A percentile compares a stretch with the other conserved stretches of the same genome.
These are phyloP conservation scores for Lachnellula cervina DNA, from an alignment of 2,329 filamentous ascomycete genomes.

Conservation along the genomic window DNA sequence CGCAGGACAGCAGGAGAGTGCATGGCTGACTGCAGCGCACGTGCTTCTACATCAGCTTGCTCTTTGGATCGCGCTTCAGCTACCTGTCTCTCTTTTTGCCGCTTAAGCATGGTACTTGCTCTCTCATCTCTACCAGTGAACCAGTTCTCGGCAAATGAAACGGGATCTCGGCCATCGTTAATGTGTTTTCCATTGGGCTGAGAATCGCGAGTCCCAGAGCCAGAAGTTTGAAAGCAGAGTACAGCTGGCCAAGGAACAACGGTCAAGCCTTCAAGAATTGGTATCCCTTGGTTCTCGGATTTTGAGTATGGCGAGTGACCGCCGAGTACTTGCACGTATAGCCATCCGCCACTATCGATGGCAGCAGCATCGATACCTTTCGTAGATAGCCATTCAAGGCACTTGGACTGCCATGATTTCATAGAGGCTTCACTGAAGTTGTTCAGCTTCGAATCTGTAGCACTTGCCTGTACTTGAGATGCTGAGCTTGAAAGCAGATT, in stretches of 20 bases:
- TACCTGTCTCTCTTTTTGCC: slow-evolving; percentile 47
- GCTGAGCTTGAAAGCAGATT: slow-evolving; percentile 15
- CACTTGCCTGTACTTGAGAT: slow-evolving; percentile 16
- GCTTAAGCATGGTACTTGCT: slow-evolving; percentile 43
- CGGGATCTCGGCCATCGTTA: slow-evolving; percentile 27
- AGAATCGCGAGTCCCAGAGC: slow-evolving; percentile 8
- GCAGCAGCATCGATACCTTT: slow-evolving; percentile 25
- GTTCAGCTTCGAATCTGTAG: slow-evolving; percentile 12
- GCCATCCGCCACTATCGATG: slow-evolving; percentile 30
- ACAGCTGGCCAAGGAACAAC: slow-evolving; percentile 31
- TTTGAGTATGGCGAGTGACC: slow-evolving; percentile 20
- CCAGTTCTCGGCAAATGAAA: slow-evolving; percentile 36
- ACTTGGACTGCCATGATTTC: slow-evolving; percentile 28
- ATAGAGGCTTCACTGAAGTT: slow-evolving; percentile 20
- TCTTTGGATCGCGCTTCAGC: slow-evolving; percentile 36
- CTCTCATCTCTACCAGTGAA: slow-evolving; percentile 30
- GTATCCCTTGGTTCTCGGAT: slow-evolving; percentile 20
- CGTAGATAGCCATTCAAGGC: slow-evolving; percentile 30
- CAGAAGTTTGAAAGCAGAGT: slow-evolving; percentile 29
- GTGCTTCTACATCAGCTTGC: slow-evolving; percentile 38
- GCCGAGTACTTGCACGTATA: slow-evolving; percentile 28
- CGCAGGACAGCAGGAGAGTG: slow-evolving; percentile 49
- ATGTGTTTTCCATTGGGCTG: background rate
- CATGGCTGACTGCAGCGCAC: slow-evolving; percentile 41
- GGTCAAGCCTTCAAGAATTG: slow-evolving; percentile 22